A percentile compares a stretch with the other conserved stretches of the same genome.
Conservation (phyloP, 345 rosid genomes). For the Populus euphratica region DNA sequence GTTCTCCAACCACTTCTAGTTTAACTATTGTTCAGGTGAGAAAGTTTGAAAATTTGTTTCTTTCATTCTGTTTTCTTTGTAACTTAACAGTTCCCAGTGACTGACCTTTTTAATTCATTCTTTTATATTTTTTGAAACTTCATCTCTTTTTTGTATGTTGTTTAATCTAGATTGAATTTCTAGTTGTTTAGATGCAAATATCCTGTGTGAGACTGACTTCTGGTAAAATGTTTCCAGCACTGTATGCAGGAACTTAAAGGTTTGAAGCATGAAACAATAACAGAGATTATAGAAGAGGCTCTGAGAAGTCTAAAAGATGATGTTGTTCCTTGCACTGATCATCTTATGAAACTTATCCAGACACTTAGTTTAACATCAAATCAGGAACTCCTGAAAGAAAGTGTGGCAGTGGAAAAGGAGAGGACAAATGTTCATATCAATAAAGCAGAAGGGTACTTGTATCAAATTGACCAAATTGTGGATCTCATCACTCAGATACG, state of each 20-base stretch:
- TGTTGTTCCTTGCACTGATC: constrained; percentile 41
- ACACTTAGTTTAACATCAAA: constrained; percentile 54
- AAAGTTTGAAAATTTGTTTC: not conserved
- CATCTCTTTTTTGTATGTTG: not conserved
- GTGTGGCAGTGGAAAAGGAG: constrained; percentile 78
- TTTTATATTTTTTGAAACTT: not conserved
- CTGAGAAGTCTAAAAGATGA: constrained; percentile 48
- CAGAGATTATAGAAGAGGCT: constrained; percentile 47
- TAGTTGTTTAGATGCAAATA: constrained; percentile 9
- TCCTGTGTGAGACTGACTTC: constrained; percentile 23
- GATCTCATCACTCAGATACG: constrained; percentile 61
- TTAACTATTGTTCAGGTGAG: constrained; percentile 59
- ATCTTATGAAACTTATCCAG: constrained; percentile 48
- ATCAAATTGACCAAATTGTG: constrained; percentile 44
- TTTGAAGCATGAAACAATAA: constrained; percentile 46
- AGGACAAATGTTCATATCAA: constrained; percentile 40
- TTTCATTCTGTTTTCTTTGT: not conserved
- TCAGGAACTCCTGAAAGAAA: constrained; percentile 72
- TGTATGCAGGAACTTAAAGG: constrained; percentile 60
- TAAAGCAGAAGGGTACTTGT: constrained; percentile 35
- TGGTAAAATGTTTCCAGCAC: constrained; percentile 40
- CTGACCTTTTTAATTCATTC: constrained; percentile 1
- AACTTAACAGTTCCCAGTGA: not conserved
- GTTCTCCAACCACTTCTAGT: constrained; percentile 44
- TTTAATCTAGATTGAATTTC: constrained; percentile 6